Evolutionary conservation across 1,284 basidiomycete genomes (phyloP), one percentile per base, ranked within the genome.

Genomic region (Leccinum pachyderme): DNA sequence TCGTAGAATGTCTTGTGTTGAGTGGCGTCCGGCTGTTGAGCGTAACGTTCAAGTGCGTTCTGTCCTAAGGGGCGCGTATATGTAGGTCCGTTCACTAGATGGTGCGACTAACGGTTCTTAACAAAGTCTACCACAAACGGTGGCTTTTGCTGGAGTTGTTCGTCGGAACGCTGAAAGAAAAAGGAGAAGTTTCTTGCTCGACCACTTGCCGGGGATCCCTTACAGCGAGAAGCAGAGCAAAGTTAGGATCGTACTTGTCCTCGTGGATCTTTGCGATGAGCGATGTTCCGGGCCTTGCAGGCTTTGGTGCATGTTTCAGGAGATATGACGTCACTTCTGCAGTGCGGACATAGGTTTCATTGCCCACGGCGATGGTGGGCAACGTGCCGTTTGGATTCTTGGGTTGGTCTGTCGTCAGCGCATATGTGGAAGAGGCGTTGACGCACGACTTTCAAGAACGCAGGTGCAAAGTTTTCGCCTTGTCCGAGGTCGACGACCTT

Each of bases 381-480:
- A 87, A 67, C 2, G 83, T 86, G 5, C 72, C 84, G 35, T 75
- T 66, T 4, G 78, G 75, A 67, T 83, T 85, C 80, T 81, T 55
- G 51, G 15, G n/a, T 41, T 12, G 18, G 18, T 43, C 39, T 35
- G 27, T 43, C 31, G 50, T 56, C 35, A 57, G 37, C 13, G 29
- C 22, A 3, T 50, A 41, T 12, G 22, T 24, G 22, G 3, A 22
- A 28, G 37, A 25, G 12, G 13, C 22, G 32, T 41, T n/a, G 5
- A 68, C 73, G 51, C 53, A 81, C 78, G 59, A 84, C 68, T 60
- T 78, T 76, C 54, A 86, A 61, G 69, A 81, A 86, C 7, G 75
- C 71, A 9, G 85, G 84, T 35, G 73, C 71, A 61, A 88, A 87
- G 72, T 89, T 89, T 59, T 78, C 80, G 35, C 83, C 84, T 55